Percentiles rank a stretch among this genome's conserved stretches.
These are phyloP conservation scores for Sugiyamaella xylanicola DNA, from an alignment of 1,139 yeast species.

Conservation along the genomic window DNA sequence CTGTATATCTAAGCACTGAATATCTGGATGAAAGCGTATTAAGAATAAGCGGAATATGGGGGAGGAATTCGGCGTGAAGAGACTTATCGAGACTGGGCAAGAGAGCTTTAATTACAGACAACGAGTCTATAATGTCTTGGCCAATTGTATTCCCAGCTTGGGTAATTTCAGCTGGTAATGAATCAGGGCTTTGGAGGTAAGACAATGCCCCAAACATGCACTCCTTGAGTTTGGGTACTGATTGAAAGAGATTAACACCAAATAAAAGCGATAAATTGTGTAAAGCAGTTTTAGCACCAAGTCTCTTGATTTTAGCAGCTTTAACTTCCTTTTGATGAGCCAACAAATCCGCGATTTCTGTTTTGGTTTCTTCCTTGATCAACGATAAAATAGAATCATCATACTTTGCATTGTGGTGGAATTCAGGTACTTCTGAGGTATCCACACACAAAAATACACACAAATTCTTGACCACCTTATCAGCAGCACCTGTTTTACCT, in stretches of 20 bases:
- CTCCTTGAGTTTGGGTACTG: constrained; percentile 68
- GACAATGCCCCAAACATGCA: constrained; percentile 69
- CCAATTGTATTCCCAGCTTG: constrained; percentile 58
- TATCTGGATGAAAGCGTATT: constrained; percentile 67
- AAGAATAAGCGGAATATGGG: constrained; percentile 52
- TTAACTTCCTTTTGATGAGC: constrained; percentile 65
- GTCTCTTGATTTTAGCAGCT: constrained; percentile 76
- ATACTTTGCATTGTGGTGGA: constrained; percentile 62
- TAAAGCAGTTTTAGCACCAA: constrained; percentile 78
- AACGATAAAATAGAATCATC: constrained; percentile 69
- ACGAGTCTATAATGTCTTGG: constrained; percentile 81
- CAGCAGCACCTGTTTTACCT: constrained; percentile 73
- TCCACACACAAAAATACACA: constrained; percentile 96
- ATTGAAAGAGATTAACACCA: constrained; percentile 56
- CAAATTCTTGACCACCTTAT: constrained; percentile 83
- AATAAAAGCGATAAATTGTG: constrained; percentile 53
- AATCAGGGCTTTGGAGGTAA: constrained; percentile 36
- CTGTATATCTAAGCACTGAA: constrained; percentile 84
- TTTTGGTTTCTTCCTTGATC: constrained; percentile 73
- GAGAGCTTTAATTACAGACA: constrained; percentile 78
- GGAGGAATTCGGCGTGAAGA: constrained; percentile 54
- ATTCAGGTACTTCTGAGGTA: constrained; percentile 94
- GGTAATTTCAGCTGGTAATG: constrained; percentile 44
- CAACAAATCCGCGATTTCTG: constrained; percentile 67
- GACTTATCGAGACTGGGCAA: constrained; percentile 60